Conservation (phyloP, 139 green algal species). For the Pseudopediastrum boryanum region DNA sequence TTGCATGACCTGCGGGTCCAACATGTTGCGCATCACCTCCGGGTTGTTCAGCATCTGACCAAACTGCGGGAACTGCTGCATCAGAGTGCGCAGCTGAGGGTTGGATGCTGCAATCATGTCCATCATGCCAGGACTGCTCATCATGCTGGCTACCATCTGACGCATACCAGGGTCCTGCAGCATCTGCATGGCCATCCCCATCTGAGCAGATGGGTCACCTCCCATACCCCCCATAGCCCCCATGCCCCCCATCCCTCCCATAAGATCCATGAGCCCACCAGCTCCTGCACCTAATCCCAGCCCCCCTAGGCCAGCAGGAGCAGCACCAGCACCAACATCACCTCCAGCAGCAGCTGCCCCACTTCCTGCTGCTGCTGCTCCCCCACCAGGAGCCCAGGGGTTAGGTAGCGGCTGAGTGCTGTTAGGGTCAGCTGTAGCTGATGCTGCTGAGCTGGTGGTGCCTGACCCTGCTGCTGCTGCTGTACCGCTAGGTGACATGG, state of each 20-base stretch:
- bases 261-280: slow-evolving; percentile 4
- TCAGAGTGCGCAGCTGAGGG: slow-evolving; percentile 54
- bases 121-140: slow-evolving; percentile 72
- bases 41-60: slow-evolving; percentile 69
- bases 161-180: slow-evolving; percentile 70
- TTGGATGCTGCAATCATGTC: slow-evolving; percentile 63
- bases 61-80: slow-evolving; percentile 59
- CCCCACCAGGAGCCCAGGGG: slow-evolving; percentile 77
- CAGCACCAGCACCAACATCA: slow-evolving; percentile 2
- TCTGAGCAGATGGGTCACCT: slow-evolving; percentile 12
- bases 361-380: slow-evolving; percentile 31
- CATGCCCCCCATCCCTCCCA: slow-evolving; percentile 11
- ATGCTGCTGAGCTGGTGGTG: background rate
- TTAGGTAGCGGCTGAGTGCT: slow-evolving; percentile 92
- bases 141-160: slow-evolving; percentile 73
- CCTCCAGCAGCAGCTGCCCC: slow-evolving; percentile 20
- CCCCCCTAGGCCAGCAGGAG: slow-evolving; percentile 18
- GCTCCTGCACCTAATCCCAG: background rate
- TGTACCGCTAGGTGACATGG: background rate
- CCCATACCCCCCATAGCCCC: slow-evolving; percentile 4
- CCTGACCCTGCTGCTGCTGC: slow-evolving; percentile 3
- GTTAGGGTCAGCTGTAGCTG: slow-evolving; percentile 34
- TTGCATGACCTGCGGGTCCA: slow-evolving; percentile 75
- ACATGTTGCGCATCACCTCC: slow-evolving; percentile 76
- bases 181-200: slow-evolving; percentile 24